phyloP scores from a whole-genome alignment of 139 green algal genomes.

The Eudorina sp. region DNA sequence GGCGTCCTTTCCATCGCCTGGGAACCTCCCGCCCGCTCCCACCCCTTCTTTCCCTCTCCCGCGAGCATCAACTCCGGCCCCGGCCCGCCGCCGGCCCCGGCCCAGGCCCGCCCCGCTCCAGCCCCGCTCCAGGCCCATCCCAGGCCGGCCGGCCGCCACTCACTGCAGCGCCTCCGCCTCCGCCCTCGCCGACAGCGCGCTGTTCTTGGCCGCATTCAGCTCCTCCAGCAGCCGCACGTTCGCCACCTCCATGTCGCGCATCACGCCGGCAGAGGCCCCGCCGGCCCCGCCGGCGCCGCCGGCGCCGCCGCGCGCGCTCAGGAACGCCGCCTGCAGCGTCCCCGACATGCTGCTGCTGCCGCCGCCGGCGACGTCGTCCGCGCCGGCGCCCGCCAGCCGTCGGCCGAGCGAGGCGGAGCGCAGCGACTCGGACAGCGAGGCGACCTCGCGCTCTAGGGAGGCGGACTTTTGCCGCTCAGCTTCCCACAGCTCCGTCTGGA shows the following conservation, averaged over 20 bases:
- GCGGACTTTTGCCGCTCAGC: constrained; percentile 32
- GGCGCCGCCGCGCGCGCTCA: neutral
- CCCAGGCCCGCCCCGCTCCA: neutral
- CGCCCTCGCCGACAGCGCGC: constrained; percentile 4
- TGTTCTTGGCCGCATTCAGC: constrained; percentile 9
- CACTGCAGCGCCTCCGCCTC: constrained; percentile 47
- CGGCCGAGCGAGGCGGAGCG: constrained; percentile 18
- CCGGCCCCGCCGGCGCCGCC: neutral
- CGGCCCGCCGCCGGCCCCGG: neutral
- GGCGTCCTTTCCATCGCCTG: neutral
- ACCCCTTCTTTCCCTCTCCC: neutral
- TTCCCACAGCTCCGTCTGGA: constrained; percentile 47
- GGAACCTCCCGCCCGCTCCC: neutral
- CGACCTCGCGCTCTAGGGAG: constrained; percentile 38
- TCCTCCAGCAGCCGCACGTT: constrained; percentile 43
- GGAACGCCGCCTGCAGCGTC: neutral
- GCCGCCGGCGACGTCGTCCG: neutral
- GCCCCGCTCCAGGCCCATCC: neutral
- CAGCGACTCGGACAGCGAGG: constrained; percentile 31
- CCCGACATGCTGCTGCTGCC: neutral
- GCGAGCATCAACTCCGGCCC: neutral
- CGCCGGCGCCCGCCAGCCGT: neutral
- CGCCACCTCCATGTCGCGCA: constrained; percentile 35
- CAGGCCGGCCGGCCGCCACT: neutral
- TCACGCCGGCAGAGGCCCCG: too few relatives aligned